A percentile compares a stretch with the other conserved stretches of the same genome.
phyloP scores from a whole-genome alignment of 805 yeast species.

The Candida hispaniensis region DNA sequence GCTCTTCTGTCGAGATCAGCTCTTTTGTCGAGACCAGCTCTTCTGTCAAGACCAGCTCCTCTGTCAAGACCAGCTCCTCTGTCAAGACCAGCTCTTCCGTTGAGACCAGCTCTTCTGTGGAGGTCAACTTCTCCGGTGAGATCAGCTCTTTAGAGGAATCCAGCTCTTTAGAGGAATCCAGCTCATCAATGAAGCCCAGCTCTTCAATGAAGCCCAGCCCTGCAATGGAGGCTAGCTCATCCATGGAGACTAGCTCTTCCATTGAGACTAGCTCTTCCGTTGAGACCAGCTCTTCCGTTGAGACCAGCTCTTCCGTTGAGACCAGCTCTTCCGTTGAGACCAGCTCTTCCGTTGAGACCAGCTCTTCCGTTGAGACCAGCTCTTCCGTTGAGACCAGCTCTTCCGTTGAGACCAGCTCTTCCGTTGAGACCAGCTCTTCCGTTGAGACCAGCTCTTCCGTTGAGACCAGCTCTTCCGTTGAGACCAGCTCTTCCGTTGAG shows the following conservation, averaged over 20 bases:
- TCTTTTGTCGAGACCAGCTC: too few species aligned
- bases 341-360: too few species aligned
- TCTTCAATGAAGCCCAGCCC: neutral
- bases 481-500: neutral
- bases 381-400: too few species aligned
- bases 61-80: too few species aligned
- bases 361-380: too few species aligned
- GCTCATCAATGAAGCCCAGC: neutral
- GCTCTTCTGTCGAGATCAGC: too few species aligned
- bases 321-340: slow-evolving; percentile 1
- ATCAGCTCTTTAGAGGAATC: neutral
- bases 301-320: neutral
- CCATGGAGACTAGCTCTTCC: neutral
- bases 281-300: neutral
- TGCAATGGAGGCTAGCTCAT: neutral
- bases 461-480: neutral
- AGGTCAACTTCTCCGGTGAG: too few species aligned
- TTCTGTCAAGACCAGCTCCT: too few species aligned
- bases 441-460: slow-evolving; percentile 2
- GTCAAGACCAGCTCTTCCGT: too few species aligned
- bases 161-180: neutral
- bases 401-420: too few species aligned
- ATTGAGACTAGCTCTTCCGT: neutral
- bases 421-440: too few species aligned
- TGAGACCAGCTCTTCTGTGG: too few species aligned